Evolutionary conservation across 2,329 filamentous ascomycete species (phyloP), one percentile per base, ranked within the genome.

Genomic region (Incumbomyces lentus): DNA sequence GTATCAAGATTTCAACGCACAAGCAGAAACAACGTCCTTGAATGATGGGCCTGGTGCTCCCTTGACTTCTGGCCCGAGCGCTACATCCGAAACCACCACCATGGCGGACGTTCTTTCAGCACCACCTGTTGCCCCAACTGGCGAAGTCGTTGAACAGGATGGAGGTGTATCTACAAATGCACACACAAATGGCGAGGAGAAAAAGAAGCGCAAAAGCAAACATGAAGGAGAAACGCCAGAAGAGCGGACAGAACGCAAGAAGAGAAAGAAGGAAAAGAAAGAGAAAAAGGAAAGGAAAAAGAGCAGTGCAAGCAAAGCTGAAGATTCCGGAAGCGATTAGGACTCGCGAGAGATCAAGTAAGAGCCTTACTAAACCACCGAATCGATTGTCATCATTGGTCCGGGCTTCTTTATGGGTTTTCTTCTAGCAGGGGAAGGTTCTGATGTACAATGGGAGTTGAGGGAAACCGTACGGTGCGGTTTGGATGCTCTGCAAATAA

Each of bases 1-100:
- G 56, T 98, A 98, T 77, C 90, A 88, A 69, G 92, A 96, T 72
- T 95, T 81, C 72, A 81, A 76, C 60, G 76, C 76, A 34, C 71
- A 75, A 13, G 18, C 14, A 6, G 42, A 31, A 8, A 2, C 30
- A 16, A 26, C 22, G 8, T 34, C 41, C 6, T 66, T 60, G 33
- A 56, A 64, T 40, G 63, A 67, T 19, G 64, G 70, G 6, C 61
- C 68, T 13, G 43, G 43, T 30, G 34, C 33, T 8, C 36, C 37
- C 12, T 36, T 40, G 29, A 75, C 76, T 38, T 70, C 74, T 16
- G 67, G 60, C 32, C 56, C 64, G 38, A 64, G 67, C 16, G 65
- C 71, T 11, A 62, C 68, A 6, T 63, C 66, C 6, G 67, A 74
- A 47, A 60, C 66, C 11, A 66, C 68, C 6, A 57, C 61, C 13